phyloP scores from a whole-genome alignment of 2,329 filamentous ascomycete genomes.

The Lachnellula hyalina region DNA sequence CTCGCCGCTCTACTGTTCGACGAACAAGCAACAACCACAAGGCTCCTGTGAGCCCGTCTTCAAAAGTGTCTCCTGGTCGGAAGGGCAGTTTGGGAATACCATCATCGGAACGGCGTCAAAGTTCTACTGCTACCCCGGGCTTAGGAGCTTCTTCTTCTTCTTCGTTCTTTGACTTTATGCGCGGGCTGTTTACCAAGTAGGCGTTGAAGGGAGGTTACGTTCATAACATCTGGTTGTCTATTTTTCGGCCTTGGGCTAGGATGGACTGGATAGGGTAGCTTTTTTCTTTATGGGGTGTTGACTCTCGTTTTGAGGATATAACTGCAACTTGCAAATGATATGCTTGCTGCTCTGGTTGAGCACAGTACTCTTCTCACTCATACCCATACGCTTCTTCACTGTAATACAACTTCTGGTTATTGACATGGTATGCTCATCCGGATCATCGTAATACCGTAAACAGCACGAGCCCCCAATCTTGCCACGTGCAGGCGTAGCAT shows the following conservation, averaged over 20 bases:
- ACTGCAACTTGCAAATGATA: slow-evolving; percentile 6
- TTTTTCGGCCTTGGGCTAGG: neutral
- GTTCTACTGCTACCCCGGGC: slow-evolving; percentile 11
- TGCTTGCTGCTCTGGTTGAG: slow-evolving; percentile 3
- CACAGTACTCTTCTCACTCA: too few relatives aligned
- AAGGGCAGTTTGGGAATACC: slow-evolving; percentile 15
- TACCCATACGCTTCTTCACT: neutral
- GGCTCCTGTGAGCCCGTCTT: slow-evolving; percentile 22
- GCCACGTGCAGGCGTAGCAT: too few relatives aligned
- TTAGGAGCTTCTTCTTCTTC: slow-evolving; percentile 19
- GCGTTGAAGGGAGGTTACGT: slow-evolving; percentile 18
- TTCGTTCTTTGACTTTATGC: slow-evolving; percentile 28
- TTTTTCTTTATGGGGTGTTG: neutral
- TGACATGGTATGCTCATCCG: too few relatives aligned
- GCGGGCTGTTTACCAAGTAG: slow-evolving; percentile 22
- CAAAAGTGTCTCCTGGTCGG: slow-evolving; percentile 35
- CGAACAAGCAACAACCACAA: slow-evolving; percentile 7
- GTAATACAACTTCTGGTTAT: neutral
- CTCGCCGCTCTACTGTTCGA: slow-evolving; percentile 18
- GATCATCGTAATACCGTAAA: too few relatives aligned
- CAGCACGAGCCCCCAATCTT: too few relatives aligned
- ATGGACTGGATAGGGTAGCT: neutral
- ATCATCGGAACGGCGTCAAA: slow-evolving; percentile 16
- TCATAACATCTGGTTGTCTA: neutral
- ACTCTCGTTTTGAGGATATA: neutral